Base-by-base conservation (phyloP, 192 early-diverging fungal species). In the Rhizophagus clarus region DNA sequence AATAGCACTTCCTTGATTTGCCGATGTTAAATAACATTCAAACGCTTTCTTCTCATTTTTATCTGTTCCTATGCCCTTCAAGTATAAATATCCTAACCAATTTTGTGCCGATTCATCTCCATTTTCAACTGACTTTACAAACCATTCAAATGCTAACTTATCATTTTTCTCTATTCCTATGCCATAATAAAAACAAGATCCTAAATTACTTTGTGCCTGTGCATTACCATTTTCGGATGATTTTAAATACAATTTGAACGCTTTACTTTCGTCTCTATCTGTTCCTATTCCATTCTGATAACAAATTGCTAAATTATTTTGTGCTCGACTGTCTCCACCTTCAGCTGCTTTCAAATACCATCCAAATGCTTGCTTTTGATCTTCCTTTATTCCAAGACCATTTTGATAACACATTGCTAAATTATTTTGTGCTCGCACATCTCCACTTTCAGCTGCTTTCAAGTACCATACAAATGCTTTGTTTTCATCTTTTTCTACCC, bases 401-500 rank as follows among this genome's bases (percentile, higher is more conserved):
- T 95, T 91, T 26, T 92, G 91, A 76, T 93, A 96, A 76, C 94
- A 95, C 80, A 91, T 94, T 10, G 93, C 95, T 20, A 96, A 82
- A 77, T 90, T 89, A 85, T 82, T 89, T 79, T 89, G 87, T 10
- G 83, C 84, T n/a, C 83, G 79, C 5, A 88, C 84, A 68, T 93
- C 83, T 2, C 90, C 90, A 61, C 90, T 86, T 20, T 84, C 68
- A 26, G 92, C 92, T 2, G 92, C 90, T 72, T 87, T 80, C 20
- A 79, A 77, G 68, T 90, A 93, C 91, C 90, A 93, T 61, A 84
- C 81, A 15, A 89, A 83, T n/a, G 88, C 92, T 72, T 87, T 71
- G 56, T 68, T 49, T 11, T 84, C 77, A 68, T 92, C 86, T 66
- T 84, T 83, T n/a, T 85, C 80, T 7, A 87, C 73, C 0, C 95